These are phyloP conservation scores for Fusarium globosum DNA, from an alignment of 2,329 filamentous ascomycete species.

Conservation along the genomic window DNA sequence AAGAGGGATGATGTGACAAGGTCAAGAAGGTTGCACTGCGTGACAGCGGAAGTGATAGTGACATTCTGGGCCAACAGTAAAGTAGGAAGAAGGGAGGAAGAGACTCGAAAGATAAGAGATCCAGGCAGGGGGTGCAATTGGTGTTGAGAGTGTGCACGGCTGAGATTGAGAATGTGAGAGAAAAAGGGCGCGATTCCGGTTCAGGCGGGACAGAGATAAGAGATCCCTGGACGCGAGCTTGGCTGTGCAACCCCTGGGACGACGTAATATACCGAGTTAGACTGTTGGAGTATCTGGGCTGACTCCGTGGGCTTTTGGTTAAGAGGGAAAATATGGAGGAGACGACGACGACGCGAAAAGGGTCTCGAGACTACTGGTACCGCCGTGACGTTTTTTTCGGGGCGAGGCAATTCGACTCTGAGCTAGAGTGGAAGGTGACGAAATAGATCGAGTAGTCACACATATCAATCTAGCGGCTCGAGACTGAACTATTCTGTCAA, in stretches of 20 bases:
- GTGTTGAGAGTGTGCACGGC: constrained; percentile 5
- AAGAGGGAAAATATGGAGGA: not conserved
- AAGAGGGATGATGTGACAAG: constrained; percentile 3
- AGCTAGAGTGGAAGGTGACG: not conserved
- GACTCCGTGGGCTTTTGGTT: not conserved
- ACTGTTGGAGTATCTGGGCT: not conserved
- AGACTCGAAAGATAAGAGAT: constrained; percentile 23
- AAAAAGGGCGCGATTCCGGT: constrained; percentile 7
- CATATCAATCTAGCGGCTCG: accelerated
- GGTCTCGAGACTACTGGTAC: constrained; percentile 1
- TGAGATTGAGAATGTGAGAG: constrained; percentile 8
- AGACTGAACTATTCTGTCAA: constrained; percentile 6
- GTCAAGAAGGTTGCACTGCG: constrained; percentile 11
- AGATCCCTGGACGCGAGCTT: constrained; percentile 21
- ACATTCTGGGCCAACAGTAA: constrained; percentile 17
- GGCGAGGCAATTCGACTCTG: constrained; percentile 14
- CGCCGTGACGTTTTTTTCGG: constrained; percentile 20
- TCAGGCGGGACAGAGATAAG: constrained; percentile 26
- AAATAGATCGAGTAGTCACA: not conserved
- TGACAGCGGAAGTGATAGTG: constrained; percentile 7
- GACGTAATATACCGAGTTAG: constrained; percentile 3
- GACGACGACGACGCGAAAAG: not conserved
- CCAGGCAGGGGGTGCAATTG: constrained; percentile 20
- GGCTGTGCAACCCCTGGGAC: constrained; percentile 9
- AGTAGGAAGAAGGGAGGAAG: constrained; percentile 9